Evolutionary conservation across 257 asterid species (phyloP).

Genomic region (Eustoma russellianum): DNA sequence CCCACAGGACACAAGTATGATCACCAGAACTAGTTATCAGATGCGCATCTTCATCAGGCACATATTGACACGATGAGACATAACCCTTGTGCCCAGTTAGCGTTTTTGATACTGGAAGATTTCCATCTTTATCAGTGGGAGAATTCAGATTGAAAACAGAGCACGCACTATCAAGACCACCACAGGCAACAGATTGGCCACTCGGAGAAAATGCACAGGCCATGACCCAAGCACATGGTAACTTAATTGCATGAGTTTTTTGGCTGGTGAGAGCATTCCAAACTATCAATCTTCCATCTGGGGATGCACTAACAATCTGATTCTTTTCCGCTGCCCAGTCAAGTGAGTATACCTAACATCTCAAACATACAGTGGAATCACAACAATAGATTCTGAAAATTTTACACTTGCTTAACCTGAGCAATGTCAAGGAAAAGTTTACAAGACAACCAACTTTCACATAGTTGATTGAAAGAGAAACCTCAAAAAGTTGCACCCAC

Average conservation of each 20-base stretch:
- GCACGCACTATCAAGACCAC: conserved; percentile 96
- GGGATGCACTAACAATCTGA: conserved; percentile 97
- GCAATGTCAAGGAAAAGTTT: neutral
- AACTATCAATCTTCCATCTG: conserved; percentile 91
- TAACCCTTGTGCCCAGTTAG: conserved; percentile 96
- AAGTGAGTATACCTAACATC: conserved; percentile 73
- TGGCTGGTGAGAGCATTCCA: conserved; percentile 99
- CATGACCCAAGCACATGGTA: conserved; percentile 99
- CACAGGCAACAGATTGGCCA: conserved; percentile 94
- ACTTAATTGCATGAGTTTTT: conserved; percentile 85
- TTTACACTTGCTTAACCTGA: too few species aligned
- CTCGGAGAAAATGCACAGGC: conserved; percentile 93
- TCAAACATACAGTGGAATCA: too few species aligned
- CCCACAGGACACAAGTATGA: conserved; percentile 94
- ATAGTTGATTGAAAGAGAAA: neutral
- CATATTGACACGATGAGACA: conserved; percentile 92
- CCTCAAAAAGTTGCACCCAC: neutral
- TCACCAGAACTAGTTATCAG: conserved; percentile 93
- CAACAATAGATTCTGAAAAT: too few species aligned
- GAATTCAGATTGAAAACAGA: conserved; percentile 88
- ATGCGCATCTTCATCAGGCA: conserved; percentile 87
- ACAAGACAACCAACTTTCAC: neutral
- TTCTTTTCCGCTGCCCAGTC: conserved; percentile 97
- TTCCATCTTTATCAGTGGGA: conserved; percentile 73
- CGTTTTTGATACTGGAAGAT: conserved; percentile 68